Evolutionary conservation across 192 early-diverging fungal genomes (phyloP).

Genomic region (Mortierella antarctica): DNA sequence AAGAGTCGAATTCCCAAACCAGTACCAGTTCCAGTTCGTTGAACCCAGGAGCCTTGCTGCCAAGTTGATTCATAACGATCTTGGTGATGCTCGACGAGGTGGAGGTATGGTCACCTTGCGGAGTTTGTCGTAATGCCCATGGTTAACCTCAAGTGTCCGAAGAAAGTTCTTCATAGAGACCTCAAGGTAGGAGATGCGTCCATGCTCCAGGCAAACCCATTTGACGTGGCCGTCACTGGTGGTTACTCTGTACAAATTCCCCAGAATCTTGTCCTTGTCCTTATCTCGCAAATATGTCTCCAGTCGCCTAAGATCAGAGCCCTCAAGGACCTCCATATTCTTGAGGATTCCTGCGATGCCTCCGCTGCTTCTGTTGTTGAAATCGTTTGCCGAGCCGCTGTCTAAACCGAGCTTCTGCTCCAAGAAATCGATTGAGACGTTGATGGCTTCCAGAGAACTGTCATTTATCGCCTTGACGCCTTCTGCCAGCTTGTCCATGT

Average conservation of each 20-base stretch:
- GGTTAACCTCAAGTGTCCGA: neutral
- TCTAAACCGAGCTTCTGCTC: neutral
- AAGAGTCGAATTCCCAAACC: neutral
- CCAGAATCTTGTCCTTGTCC: constrained; percentile 23
- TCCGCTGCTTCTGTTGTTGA: neutral
- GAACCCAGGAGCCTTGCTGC: neutral
- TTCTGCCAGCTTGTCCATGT: neutral
- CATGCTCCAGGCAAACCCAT: constrained; percentile 41
- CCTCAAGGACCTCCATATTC: constrained; percentile 20
- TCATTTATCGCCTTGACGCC: neutral
- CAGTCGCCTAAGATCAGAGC: constrained; percentile 26
- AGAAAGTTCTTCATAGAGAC: constrained; percentile 5
- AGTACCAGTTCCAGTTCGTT: constrained; percentile 13
- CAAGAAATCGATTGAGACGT: constrained; percentile 6
- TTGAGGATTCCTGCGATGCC: constrained; percentile 2
- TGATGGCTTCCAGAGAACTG: neutral
- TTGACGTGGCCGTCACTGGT: constrained; percentile 34
- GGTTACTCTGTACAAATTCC: constrained; percentile 25
- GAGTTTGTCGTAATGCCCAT: neutral
- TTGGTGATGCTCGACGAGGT: neutral
- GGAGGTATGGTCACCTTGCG: constrained; percentile 12
- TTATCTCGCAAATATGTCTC: constrained; percentile 12
- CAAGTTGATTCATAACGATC: constrained; percentile 12
- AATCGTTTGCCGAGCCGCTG: neutral
- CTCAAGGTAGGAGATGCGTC: constrained; percentile 3